Evolutionary conservation across 805 yeast genomes (phyloP).

Genomic region (Metschnikowia peoriensis): DNA sequence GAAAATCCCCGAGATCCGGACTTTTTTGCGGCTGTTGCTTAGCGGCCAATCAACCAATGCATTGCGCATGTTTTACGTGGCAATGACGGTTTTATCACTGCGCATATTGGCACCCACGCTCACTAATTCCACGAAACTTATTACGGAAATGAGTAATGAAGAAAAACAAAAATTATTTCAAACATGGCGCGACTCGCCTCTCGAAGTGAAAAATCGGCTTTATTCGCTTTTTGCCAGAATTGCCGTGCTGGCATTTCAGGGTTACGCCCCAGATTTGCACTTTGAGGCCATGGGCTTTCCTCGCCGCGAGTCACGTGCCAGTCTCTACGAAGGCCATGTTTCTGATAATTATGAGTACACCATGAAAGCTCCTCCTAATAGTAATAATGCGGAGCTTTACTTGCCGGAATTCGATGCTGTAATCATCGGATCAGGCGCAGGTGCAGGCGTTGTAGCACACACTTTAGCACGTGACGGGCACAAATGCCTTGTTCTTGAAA

Average conservation of each 20-base stretch:
- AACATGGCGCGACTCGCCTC: conserved; percentile 42
- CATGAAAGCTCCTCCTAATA: conserved; percentile 30
- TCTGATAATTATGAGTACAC: conserved; percentile 27
- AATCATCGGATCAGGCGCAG: conserved; percentile 52
- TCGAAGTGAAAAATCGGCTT: conserved; percentile 34
- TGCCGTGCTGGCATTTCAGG: conserved; percentile 25
- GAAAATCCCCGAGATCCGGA: conserved; percentile 26
- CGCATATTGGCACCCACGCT: conserved; percentile 29
- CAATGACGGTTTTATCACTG: conserved; percentile 28
- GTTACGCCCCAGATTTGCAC: conserved; percentile 32
- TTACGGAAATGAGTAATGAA: conserved; percentile 34
- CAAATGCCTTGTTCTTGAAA: conserved; percentile 47
- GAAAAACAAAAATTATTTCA: conserved; percentile 33
- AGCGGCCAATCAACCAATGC: conserved; percentile 20
- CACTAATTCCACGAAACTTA: conserved; percentile 33
- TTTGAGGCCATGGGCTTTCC: conserved; percentile 41
- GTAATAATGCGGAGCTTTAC: conserved; percentile 29
- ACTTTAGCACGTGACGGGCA: conserved; percentile 43
- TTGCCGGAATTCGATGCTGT: conserved; percentile 43
- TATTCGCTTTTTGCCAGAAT: conserved; percentile 29
- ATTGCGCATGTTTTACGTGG: conserved; percentile 22
- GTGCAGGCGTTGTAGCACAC: conserved; percentile 53
- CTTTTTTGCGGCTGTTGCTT: conserved; percentile 13
- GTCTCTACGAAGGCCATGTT: conserved; percentile 25
- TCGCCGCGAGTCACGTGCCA: conserved; percentile 27